phyloP scores from a whole-genome alignment of 768 basidiomycete genomes.

The Glaciozyma antarctica region DNA sequence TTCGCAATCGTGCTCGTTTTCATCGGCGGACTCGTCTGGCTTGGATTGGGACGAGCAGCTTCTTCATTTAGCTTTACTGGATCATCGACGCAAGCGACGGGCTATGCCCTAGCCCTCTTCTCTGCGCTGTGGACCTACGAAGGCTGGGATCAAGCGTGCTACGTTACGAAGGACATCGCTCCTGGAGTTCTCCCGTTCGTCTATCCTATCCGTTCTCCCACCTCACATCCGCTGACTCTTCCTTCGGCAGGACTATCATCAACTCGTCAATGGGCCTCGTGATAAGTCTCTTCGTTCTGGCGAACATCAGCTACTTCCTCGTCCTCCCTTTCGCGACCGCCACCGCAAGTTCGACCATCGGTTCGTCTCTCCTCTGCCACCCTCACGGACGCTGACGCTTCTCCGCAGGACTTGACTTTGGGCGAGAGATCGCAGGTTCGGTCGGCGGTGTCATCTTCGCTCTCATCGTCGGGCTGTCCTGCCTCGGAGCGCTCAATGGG shows the following conservation, averaged over 20 bases:
- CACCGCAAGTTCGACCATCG: conserved; percentile 16
- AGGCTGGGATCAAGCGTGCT: conserved; percentile 69
- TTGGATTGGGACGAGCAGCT: conserved; percentile 61
- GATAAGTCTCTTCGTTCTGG: neutral
- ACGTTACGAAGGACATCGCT: conserved; percentile 16
- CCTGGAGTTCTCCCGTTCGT: conserved; percentile 16
- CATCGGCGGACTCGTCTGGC: conserved; percentile 66
- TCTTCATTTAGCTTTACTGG: conserved; percentile 62
- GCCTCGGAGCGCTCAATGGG: conserved; percentile 80
- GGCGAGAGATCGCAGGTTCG: conserved; percentile 71
- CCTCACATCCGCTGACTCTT: neutral
- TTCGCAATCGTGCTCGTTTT: conserved; percentile 49
- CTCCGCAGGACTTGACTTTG: conserved; percentile 57
- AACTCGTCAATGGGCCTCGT: conserved; percentile 16
- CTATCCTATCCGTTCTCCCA: too few species aligned
- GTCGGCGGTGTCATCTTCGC: conserved; percentile 82
- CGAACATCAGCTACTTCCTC: conserved; percentile 67
- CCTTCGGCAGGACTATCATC: conserved; percentile 18
- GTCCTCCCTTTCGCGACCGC: conserved; percentile 54
- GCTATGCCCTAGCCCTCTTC: conserved; percentile 87
- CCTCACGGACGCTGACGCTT: neutral
- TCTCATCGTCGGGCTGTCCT: conserved; percentile 82
- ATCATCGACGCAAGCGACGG: conserved; percentile 66
- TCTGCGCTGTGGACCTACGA: conserved; percentile 90
- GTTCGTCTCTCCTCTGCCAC: neutral